Percentiles rank a stretch among this genome's conserved stretches.
phyloP scores from a whole-genome alignment of 2,329 filamentous ascomycete species.

The Pestalotiopsis sp. region DNA sequence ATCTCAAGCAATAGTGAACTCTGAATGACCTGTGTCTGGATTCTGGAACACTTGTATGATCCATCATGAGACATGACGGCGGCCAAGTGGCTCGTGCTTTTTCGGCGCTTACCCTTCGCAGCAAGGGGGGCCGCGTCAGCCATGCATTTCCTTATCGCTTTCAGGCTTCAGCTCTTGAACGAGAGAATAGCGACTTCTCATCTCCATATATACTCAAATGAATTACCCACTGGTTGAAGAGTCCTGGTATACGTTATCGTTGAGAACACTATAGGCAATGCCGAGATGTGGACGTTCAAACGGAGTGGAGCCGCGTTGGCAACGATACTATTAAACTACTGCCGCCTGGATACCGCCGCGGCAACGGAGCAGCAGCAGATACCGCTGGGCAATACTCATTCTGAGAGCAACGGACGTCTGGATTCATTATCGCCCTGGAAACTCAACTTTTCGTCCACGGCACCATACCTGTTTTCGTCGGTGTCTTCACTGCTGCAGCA shows the following conservation, averaged over 20 bases:
- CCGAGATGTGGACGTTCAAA: not conserved
- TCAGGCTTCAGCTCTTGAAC: not conserved
- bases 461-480: slow-evolving; percentile 52
- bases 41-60: not conserved
- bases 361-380: not conserved
- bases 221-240: not conserved
- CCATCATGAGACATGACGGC: not conserved
- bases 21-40: not conserved
- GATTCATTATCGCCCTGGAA: slow-evolving; percentile 22
- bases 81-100: not conserved
- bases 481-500: slow-evolving; percentile 48
- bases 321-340: not conserved
- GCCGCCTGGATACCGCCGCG: not conserved
- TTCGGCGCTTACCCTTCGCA: not conserved
- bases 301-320: slow-evolving; percentile 2
- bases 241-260: not conserved
- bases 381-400: not conserved
- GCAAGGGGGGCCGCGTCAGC: slow-evolving; percentile 9
- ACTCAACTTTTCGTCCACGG: slow-evolving; percentile 49
- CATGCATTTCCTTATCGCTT: not conserved
- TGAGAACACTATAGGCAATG: not conserved
- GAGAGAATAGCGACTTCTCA: not conserved
- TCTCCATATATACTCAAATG: not conserved
- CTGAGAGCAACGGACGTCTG: not conserved
- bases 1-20: too few species aligned